These are phyloP conservation scores for Pseudonectria buxi DNA, from an alignment of 2,329 filamentous ascomycete genomes.

Conservation along the genomic window DNA sequence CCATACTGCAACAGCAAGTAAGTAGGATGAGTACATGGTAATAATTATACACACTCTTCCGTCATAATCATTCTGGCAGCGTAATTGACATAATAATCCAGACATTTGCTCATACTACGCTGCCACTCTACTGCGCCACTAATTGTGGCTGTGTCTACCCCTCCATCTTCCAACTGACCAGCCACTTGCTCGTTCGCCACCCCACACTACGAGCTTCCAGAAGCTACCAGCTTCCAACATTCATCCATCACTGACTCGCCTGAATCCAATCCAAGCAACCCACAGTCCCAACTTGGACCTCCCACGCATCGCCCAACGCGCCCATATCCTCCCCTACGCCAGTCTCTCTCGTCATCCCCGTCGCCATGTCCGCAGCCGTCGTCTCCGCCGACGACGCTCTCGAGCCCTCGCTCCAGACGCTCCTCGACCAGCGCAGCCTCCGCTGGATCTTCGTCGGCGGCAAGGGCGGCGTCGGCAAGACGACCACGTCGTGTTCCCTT, in stretches of 20 bases:
- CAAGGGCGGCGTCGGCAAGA: conserved; percentile 98
- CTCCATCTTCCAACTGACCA: not conserved
- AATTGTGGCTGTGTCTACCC: conserved; percentile 1
- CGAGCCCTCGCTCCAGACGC: conserved; percentile 87
- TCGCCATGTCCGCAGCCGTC: conserved; percentile 34
- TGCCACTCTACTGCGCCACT: not conserved
- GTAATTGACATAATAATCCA: not conserved
- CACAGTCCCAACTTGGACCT: not conserved
- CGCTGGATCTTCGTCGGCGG: conserved; percentile 99
- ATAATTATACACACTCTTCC: too few species aligned
- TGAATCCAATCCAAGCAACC: conserved; percentile 1
- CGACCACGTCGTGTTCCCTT: conserved; percentile 96
- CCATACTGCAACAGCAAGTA: not conserved
- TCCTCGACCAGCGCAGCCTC: conserved; percentile 89
- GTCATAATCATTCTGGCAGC: not conserved
- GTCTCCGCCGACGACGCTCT: conserved; percentile 60
- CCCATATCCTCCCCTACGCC: not conserved
- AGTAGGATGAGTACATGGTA: too few species aligned
- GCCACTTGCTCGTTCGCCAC: too few species aligned
- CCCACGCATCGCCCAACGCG: not conserved
- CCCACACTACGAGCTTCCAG: too few species aligned
- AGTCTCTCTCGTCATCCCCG: not conserved
- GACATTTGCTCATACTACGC: not conserved
- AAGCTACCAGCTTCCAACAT: not conserved
- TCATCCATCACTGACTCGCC: not conserved